Conservation (phyloP, 78 protist species). For the Dictyostelium brefeldianum region DNA sequence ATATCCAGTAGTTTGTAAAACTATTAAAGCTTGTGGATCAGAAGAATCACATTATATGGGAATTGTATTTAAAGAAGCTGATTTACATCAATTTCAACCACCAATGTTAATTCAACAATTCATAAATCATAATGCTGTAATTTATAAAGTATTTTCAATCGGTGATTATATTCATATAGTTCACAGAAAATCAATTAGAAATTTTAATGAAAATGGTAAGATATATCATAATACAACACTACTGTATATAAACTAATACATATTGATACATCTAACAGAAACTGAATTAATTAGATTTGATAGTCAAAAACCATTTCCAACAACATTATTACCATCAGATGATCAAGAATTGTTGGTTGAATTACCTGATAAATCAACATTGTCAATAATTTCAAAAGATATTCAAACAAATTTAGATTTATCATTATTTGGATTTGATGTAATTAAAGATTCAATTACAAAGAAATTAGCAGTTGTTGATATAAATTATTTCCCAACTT, state of each 20-base stretch:
- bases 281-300: slow-evolving; percentile 66
- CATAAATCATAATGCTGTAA: slow-evolving; percentile 68
- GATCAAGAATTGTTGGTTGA: slow-evolving; percentile 13
- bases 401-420: slow-evolving; percentile 49
- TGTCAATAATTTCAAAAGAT: slow-evolving; percentile 25
- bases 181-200: slow-evolving; percentile 75
- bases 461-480: slow-evolving; percentile 64
- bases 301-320: slow-evolving; percentile 83
- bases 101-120: slow-evolving; percentile 77
- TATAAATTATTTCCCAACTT: slow-evolving; percentile 80
- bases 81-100: slow-evolving; percentile 14
- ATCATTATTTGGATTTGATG: slow-evolving; percentile 80
- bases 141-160: slow-evolving; percentile 77
- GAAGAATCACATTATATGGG: slow-evolving; percentile 77
- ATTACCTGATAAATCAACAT: slow-evolving; percentile 41
- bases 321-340: slow-evolving; percentile 20
- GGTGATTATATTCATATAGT: slow-evolving; percentile 67
- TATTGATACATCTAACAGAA: no score
- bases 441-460: slow-evolving; percentile 25
- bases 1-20: slow-evolving; percentile 71
- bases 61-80: slow-evolving; percentile 45
- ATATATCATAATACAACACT: neutral
- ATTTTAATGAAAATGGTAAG: slow-evolving; percentile 29
- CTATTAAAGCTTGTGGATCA: slow-evolving; percentile 79
- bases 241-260: neutral